A percentile compares a stretch with the other conserved stretches of the same genome.
Conservation (phyloP, 208 protist genomes). For the Eutreptiella sp. region DNA sequence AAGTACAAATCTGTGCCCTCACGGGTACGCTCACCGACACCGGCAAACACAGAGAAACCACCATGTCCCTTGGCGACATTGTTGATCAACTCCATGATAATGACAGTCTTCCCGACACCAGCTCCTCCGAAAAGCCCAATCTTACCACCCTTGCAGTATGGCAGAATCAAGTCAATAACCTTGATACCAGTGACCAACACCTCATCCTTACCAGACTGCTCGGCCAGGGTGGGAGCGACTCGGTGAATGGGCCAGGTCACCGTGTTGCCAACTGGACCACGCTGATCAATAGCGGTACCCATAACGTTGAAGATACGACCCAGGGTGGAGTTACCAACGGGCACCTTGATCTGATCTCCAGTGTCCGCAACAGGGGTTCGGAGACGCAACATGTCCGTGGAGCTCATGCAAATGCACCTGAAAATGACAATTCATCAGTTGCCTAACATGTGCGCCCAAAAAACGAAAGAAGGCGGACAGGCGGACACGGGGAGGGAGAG, state of each 20-base stretch:
- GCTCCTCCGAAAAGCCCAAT: constrained; percentile 98
- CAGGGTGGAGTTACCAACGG: constrained; percentile 87
- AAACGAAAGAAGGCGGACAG: too few relatives aligned
- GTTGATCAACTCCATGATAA: constrained; percentile 99
- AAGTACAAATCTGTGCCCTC: constrained; percentile 97
- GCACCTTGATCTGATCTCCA: constrained; percentile 88
- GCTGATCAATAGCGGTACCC: constrained; percentile 95
- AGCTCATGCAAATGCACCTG: constrained; percentile 97
- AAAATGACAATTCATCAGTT: too few relatives aligned
- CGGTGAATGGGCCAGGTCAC: constrained; percentile 84
- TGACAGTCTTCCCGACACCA: constrained; percentile 96
- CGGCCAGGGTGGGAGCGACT: constrained; percentile 80
- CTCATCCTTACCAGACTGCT: constrained; percentile 83
- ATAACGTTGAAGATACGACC: constrained; percentile 98
- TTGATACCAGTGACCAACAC: constrained; percentile 97
- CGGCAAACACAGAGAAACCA: constrained; percentile 97
- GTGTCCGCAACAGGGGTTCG: constrained; percentile 86
- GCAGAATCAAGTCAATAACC: constrained; percentile 95
- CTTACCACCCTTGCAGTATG: constrained; percentile 97
- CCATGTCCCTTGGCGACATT: constrained; percentile 96
- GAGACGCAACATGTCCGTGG: constrained; percentile 92
- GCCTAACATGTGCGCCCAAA: too few relatives aligned
- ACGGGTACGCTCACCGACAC: constrained; percentile 96
- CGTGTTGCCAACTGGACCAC: constrained; percentile 84
- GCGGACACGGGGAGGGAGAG: too few relatives aligned